Conservation (phyloP, 2,329 filamentous ascomycete species). For the Colletotrichum musae region DNA sequence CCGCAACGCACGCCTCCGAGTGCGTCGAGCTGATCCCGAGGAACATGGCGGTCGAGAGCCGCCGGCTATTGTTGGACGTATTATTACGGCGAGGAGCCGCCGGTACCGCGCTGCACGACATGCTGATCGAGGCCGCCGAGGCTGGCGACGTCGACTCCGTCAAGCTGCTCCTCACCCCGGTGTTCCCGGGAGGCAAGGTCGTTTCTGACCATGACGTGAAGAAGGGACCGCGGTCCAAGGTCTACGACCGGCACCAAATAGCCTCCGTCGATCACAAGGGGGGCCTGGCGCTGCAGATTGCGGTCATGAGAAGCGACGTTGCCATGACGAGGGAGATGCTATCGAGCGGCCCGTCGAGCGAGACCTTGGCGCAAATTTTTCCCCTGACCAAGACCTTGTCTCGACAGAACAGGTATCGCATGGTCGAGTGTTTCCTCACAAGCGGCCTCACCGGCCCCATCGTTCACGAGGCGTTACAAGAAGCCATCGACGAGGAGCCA, state of each 20-base stretch:
- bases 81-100: conserved; percentile 66
- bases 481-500: conserved; percentile 64
- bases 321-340: conserved; percentile 63
- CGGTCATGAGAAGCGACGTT: conserved; percentile 61
- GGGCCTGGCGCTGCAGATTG: conserved; percentile 65
- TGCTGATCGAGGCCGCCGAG: conserved; percentile 64
- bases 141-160: conserved; percentile 63
- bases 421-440: conserved; percentile 65
- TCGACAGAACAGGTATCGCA: conserved; percentile 59
- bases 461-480: conserved; percentile 65
- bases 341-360: conserved; percentile 59
- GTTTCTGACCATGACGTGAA: conserved; percentile 36
- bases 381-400: conserved; percentile 62
- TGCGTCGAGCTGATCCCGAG: conserved; percentile 66
- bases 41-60: conserved; percentile 60
- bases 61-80: conserved; percentile 59
- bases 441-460: conserved; percentile 62
- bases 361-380: conserved; percentile 65
- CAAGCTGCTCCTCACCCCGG: conserved; percentile 64
- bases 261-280: conserved; percentile 68
- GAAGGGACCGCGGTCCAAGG: conserved; percentile 46
- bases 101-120: conserved; percentile 63
- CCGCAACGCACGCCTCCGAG: conserved; percentile 61
- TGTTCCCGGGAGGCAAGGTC: conserved; percentile 57
- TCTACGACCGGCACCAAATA: conserved; percentile 61